phyloP scores from a whole-genome alignment of 2,329 filamentous ascomycete species.

The Gnomoniopsis smithogilvyi region DNA sequence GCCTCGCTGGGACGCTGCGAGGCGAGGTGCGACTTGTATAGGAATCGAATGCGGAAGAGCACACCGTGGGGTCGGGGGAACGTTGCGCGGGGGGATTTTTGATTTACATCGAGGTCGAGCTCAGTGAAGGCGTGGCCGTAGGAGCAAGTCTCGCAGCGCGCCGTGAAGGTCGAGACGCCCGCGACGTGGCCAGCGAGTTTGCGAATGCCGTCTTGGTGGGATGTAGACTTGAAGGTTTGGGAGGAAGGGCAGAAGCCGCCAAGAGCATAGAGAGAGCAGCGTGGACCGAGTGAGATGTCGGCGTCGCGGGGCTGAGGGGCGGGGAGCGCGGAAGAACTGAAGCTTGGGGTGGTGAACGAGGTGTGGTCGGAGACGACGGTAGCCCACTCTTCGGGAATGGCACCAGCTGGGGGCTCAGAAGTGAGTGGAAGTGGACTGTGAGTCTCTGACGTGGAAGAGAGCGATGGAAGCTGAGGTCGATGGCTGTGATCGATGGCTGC shows the following conservation, averaged over 20 bases:
- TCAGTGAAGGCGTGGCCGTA: conserved; percentile 16
- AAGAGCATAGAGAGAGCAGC: conserved; percentile 33
- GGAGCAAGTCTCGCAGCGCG: conserved; percentile 18
- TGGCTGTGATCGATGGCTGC: not conserved
- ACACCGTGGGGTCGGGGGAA: conserved; percentile 23
- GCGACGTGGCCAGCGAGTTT: conserved; percentile 25
- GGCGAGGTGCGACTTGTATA: conserved; percentile 41
- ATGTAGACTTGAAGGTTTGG: conserved; percentile 31
- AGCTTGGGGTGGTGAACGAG: conserved; percentile 7
- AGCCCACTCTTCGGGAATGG: conserved; percentile 5
- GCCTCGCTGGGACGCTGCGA: conserved; percentile 28
- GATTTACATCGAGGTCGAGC: conserved; percentile 15
- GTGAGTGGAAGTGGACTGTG: not conserved
- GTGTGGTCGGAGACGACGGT: conserved; percentile 5
- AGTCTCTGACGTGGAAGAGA: not conserved
- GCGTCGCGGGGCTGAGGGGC: conserved; percentile 18
- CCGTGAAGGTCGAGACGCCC: not conserved
- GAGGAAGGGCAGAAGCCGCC: conserved; percentile 38
- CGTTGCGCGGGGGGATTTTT: conserved; percentile 6
- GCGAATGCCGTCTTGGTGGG: conserved; percentile 34
- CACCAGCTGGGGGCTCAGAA: not conserved
- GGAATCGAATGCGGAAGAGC: conserved; percentile 36
- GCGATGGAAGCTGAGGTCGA: not conserved
- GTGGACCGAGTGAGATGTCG: conserved; percentile 31
- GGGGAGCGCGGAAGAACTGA: conserved; percentile 7